Conservation (phyloP, 768 basidiomycete species). For the Pholiota conissans region DNA sequence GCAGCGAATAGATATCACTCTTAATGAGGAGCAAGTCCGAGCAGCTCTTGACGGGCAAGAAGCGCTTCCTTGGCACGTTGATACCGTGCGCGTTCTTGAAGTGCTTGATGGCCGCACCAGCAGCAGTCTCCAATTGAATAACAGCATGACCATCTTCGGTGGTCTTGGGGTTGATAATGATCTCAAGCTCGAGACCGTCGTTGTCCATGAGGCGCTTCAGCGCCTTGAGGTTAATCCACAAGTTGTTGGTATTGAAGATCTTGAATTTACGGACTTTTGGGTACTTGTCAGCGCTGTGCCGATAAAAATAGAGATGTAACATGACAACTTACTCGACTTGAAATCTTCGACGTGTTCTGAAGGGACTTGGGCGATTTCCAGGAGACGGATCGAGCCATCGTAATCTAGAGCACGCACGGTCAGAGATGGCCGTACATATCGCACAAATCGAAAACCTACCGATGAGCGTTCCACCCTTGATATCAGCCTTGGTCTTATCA, state of each 20-base stretch:
- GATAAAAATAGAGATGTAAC: neutral
- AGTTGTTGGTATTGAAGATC: conserved; percentile 87
- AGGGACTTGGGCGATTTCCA: conserved; percentile 95
- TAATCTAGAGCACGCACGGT: conserved; percentile 49
- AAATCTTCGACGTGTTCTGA: conserved; percentile 94
- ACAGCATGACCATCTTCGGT: conserved; percentile 86
- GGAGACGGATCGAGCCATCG: conserved; percentile 82
- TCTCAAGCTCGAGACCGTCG: conserved; percentile 88
- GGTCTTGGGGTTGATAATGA: conserved; percentile 90
- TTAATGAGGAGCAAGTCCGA: conserved; percentile 89
- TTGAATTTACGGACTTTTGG: conserved; percentile 88
- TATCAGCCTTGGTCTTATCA: conserved; percentile 92
- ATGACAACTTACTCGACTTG: conserved; percentile 59
- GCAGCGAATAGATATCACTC: conserved; percentile 88
- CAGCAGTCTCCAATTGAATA: conserved; percentile 89
- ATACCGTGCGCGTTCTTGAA: conserved; percentile 91
- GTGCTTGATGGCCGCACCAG: conserved; percentile 93
- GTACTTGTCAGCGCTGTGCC: conserved; percentile 10
- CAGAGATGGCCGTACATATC: neutral
- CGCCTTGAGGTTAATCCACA: conserved; percentile 82
- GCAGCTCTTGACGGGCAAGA: conserved; percentile 90
- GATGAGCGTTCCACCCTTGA: conserved; percentile 80
- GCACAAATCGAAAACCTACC: conserved; percentile 31
- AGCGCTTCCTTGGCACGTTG: conserved; percentile 92
- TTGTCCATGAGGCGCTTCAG: conserved; percentile 89